These are phyloP conservation scores for Rhodotorula taiwanensis DNA, from an alignment of 768 basidiomycete genomes.

Conservation along the genomic window DNA sequence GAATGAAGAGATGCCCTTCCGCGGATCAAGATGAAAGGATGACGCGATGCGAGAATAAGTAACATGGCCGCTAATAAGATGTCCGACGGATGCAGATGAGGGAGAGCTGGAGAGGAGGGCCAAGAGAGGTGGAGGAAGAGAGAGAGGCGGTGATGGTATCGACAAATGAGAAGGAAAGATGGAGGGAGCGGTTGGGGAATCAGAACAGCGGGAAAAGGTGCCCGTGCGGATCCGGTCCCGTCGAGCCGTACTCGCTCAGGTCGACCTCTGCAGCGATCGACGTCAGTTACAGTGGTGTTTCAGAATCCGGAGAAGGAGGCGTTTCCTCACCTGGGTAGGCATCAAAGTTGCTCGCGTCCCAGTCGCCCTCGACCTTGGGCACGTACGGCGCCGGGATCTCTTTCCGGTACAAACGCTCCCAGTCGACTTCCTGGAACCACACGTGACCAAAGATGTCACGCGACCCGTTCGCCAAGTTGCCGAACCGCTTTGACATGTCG, in stretches of 20 bases:
- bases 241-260: slow-evolving; percentile 35
- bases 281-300: not conserved
- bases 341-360: slow-evolving; percentile 70
- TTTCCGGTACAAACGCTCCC: slow-evolving; percentile 63
- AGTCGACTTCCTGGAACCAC: slow-evolving; percentile 93
- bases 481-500: slow-evolving; percentile 84
- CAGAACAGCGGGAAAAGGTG: slow-evolving; percentile 37
- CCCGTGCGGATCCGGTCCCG: slow-evolving; percentile 40
- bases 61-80: too few species aligned
- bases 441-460: slow-evolving; percentile 85
- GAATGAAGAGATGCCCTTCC: too few species aligned
- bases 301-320: not conserved
- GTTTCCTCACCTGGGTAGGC: slow-evolving; percentile 22
- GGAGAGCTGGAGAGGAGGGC: not conserved
- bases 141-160: too few species aligned
- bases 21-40: not conserved
- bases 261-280: slow-evolving; percentile 28
- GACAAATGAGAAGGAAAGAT: too few species aligned
- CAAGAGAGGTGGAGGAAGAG: not conserved
- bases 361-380: slow-evolving; percentile 82
- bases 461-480: slow-evolving; percentile 88
- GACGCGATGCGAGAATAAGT: not conserved
- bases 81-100: not conserved
- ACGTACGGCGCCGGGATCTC: slow-evolving; percentile 94
- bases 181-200: too few species aligned